Percentiles rank a stretch among this genome's conserved stretches.
Conservation (phyloP, 2,329 filamentous ascomycete species). For the Sarocladiaceae sp. region DNA sequence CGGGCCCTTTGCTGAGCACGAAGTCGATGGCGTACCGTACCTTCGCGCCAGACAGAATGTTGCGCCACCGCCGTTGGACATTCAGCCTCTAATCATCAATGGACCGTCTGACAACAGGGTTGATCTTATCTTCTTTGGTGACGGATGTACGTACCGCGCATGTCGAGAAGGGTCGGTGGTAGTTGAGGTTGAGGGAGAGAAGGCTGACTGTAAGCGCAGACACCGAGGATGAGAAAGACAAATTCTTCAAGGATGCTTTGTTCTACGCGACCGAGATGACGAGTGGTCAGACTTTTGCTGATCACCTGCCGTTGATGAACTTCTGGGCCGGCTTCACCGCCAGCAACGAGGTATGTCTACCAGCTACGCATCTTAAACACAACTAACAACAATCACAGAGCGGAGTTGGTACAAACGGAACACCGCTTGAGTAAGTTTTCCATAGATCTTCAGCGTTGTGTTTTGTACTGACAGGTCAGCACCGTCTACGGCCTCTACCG, state of each 20-base stretch:
- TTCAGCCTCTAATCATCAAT: conserved; percentile 25
- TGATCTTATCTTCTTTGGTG: conserved; percentile 26
- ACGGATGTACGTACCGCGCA: conserved; percentile 20
- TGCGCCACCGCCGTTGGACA: conserved; percentile 23
- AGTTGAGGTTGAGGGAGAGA: background rate
- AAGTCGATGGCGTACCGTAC: conserved; percentile 18
- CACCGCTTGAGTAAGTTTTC: conserved; percentile 20
- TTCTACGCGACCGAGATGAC: conserved; percentile 22
- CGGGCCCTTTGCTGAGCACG: conserved; percentile 20
- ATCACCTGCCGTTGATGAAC: conserved; percentile 24
- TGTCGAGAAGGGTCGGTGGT: background rate
- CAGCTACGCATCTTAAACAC: background rate
- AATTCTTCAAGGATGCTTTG: conserved; percentile 25
- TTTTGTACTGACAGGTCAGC: conserved; percentile 13
- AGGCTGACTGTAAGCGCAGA: conserved; percentile 14
- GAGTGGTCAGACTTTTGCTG: conserved; percentile 24
- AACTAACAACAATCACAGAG: conserved; percentile 17
- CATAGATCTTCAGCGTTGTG: background rate
- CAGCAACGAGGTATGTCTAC: conserved; percentile 19
- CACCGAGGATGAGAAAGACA: conserved; percentile 24
- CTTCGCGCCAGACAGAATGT: conserved; percentile 16
- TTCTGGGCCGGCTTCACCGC: conserved; percentile 26
- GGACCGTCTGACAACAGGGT: conserved; percentile 24
- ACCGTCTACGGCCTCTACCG: conserved; percentile 28
- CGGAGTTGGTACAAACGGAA: conserved; percentile 22